phyloP scores from a whole-genome alignment of 352 stramenopile genomes.

The Phytopythium helicoides region DNA sequence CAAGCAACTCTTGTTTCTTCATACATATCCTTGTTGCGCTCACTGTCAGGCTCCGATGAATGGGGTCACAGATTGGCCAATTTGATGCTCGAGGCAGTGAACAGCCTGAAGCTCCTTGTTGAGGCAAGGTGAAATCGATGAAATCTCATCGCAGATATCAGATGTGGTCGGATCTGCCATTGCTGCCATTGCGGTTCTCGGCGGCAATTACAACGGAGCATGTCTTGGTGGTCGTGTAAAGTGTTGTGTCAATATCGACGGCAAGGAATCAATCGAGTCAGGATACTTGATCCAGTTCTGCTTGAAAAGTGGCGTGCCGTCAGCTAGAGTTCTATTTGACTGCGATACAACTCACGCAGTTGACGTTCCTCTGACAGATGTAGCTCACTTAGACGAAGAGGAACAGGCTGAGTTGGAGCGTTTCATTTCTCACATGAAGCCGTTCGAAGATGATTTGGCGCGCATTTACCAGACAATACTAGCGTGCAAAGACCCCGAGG shows the following conservation, averaged over 20 bases:
- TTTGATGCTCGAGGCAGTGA: conserved; percentile 20
- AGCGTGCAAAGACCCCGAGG: conserved; percentile 10
- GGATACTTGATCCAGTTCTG: conserved; percentile 59
- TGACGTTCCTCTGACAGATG: conserved; percentile 51
- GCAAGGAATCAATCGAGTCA: conserved; percentile 69
- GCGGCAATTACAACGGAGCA: conserved; percentile 48
- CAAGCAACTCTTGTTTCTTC: conserved; percentile 32
- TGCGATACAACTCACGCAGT: conserved; percentile 50
- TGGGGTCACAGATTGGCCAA: conserved; percentile 30
- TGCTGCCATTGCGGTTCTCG: conserved; percentile 50
- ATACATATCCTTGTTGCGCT: conserved; percentile 54
- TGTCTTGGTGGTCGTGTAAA: conserved; percentile 58
- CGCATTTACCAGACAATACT: conserved; percentile 27
- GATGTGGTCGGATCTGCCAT: conserved; percentile 17
- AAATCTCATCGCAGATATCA: neutral
- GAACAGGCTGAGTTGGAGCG: conserved; percentile 34
- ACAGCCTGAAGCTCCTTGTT: conserved; percentile 1
- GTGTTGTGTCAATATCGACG: conserved; percentile 72
- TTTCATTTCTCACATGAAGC: conserved; percentile 37
- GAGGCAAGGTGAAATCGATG: neutral
- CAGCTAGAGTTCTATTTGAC: conserved; percentile 63
- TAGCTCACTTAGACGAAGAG: conserved; percentile 43
- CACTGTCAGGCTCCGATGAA: conserved; percentile 16
- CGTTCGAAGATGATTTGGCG: conserved; percentile 24
- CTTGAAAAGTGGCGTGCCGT: conserved; percentile 35